A percentile compares a stretch with the other conserved stretches of the same genome.
phyloP scores from a whole-genome alignment of 768 basidiomycete genomes.

The Termitomyces sp. region DNA sequence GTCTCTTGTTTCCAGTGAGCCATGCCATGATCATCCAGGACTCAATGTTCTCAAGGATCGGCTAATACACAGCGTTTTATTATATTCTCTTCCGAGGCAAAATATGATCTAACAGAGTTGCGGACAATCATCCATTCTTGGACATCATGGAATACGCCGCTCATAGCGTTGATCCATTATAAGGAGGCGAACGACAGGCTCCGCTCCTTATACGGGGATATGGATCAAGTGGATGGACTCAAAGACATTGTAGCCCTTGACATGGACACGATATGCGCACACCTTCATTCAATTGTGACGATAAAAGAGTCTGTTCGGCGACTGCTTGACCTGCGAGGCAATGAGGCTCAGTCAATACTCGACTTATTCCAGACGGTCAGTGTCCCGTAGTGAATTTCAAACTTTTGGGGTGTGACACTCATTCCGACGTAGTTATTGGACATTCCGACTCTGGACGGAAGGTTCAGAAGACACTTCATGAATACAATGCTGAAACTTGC shows the following conservation, averaged over 20 bases:
- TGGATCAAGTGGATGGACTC: conserved; percentile 1
- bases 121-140: neutral
- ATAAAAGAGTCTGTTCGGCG: neutral
- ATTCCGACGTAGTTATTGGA: conserved; percentile 5
- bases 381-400: neutral
- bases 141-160: conserved; percentile 1
- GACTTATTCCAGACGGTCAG: conserved; percentile 11
- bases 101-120: neutral
- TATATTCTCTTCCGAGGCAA: conserved; percentile 1
- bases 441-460: neutral
- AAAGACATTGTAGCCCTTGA: conserved; percentile 7
- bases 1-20: conserved; percentile 3
- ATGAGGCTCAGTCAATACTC: conserved; percentile 10
- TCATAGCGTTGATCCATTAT: neutral
- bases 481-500: conserved; percentile 20
- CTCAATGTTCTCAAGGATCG: neutral
- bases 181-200: conserved; percentile 1
- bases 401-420: neutral
- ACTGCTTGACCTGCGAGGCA: conserved; percentile 2
- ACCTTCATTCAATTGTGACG: conserved; percentile 2
- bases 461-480: conserved; percentile 11
- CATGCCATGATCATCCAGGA: neutral
- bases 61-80: conserved; percentile 1
- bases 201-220: conserved; percentile 1
- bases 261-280: conserved; percentile 6